Percentiles rank a stretch among this genome's conserved stretches.
These are phyloP conservation scores for Eurotiales sp. DNA, from an alignment of 2,329 filamentous ascomycete genomes.

Conservation along the genomic window DNA sequence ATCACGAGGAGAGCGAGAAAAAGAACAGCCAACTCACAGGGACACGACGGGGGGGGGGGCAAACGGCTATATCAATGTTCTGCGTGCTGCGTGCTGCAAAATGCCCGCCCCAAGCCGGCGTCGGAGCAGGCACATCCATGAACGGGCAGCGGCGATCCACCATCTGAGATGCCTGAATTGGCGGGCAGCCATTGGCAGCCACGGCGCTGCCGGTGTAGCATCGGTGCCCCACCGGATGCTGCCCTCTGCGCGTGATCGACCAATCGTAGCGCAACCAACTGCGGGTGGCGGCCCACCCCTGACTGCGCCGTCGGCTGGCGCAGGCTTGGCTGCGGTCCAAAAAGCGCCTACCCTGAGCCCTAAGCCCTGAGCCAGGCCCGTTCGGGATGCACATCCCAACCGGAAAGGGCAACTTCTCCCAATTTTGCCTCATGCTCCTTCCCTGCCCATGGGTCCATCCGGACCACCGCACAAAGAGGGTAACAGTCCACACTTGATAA, in stretches of 20 bases:
- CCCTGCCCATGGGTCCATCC: too few species aligned
- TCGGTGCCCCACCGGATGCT: neutral
- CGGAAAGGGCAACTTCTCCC: too few species aligned
- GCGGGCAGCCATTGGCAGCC: neutral
- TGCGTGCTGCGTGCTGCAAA: neutral
- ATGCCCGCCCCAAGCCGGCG: neutral
- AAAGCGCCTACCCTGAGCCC: slow-evolving; percentile 3
- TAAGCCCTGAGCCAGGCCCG: too few species aligned
- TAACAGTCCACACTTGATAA: too few species aligned
- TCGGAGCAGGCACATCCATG: neutral
- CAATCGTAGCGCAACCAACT: neutral
- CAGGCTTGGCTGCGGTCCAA: neutral
- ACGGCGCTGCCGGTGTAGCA: neutral
- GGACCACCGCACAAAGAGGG: too few species aligned
- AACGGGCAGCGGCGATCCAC: neutral
- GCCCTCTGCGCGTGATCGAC: neutral
- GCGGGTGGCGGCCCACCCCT: neutral
- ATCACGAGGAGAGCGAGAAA: neutral
- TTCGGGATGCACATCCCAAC: too few species aligned
- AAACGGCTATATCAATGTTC: neutral
- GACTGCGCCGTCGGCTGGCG: neutral
- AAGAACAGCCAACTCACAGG: too few species aligned
- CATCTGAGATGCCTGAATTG: neutral
- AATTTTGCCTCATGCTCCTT: too few species aligned
- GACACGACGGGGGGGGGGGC: neutral